These are phyloP conservation scores for Botryotinia narcissicola DNA, from an alignment of 2,329 filamentous ascomycete genomes.

Conservation along the genomic window DNA sequence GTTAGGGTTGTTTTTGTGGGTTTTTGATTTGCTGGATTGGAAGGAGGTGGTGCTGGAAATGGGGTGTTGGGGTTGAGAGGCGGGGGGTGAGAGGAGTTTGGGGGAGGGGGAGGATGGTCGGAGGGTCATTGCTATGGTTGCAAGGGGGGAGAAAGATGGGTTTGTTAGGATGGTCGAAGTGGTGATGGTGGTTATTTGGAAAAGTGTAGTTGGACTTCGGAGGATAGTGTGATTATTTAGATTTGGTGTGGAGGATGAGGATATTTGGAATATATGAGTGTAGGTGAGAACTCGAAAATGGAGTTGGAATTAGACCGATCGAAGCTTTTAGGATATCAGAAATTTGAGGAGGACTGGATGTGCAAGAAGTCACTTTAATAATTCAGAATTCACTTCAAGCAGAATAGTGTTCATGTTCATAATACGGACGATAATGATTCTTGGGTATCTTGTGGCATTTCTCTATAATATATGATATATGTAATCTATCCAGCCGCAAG, in stretches of 20 bases:
- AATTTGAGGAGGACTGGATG: no score
- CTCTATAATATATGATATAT: conserved; percentile 17
- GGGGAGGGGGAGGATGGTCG: background rate
- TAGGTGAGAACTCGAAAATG: background rate
- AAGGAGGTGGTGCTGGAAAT: background rate
- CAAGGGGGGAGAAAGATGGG: background rate
- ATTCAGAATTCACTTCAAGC: background rate
- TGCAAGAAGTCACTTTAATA: background rate
- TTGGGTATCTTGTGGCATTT: conserved; percentile 2
- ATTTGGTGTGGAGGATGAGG: background rate
- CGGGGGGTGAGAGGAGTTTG: background rate
- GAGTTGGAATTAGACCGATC: background rate
- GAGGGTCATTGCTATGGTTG: background rate
- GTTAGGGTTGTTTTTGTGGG: background rate
- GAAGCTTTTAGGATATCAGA: background rate
- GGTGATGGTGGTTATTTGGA: background rate
- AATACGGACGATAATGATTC: background rate
- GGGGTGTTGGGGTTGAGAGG: background rate
- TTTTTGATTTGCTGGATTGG: background rate
- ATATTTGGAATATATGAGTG: background rate
- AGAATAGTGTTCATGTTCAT: background rate
- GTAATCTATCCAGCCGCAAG: conserved; percentile 39
- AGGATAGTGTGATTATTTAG: background rate
- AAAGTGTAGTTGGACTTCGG: background rate
- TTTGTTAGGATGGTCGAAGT: background rate